Evolutionary conservation across 2,329 filamentous ascomycete species (phyloP), one percentile per base, ranked within the genome.

Genomic region (Plenodomus lindquistii): DNA sequence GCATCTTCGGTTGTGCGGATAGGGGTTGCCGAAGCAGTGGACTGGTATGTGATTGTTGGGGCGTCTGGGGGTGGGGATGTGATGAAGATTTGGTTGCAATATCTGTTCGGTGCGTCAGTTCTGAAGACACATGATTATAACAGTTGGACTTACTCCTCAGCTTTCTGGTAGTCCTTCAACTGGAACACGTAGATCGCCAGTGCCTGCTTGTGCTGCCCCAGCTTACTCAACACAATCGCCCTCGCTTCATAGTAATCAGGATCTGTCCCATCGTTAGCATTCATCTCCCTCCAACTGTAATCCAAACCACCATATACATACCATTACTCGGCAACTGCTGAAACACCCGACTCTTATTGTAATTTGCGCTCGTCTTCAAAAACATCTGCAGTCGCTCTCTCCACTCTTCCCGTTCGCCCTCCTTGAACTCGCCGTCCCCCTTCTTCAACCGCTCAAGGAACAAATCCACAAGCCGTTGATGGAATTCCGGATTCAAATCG

Each of bases 121-220:
- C 13, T 34, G 17, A 4, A 37, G 18, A 24, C 22, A 34, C 11
- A 5, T 11, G 29, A 35, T 20, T 39, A 29, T 13, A 9, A 37
- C 10, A 20, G n/a, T 17, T 16, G 19, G 2, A 42, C 62, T 44
- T 57, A 96, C 87, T 96, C 91, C 81, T 99, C 94, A 24, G 94
- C 94, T 73, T 96, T 97, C 11, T 77, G 78, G 54, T 89, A 93
- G 70, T 96, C 87, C 59, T 88, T 78, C 71, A 99, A 83, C 71
- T 93, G 94, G 75, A 97, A 99, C 21, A 97, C 93, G 69, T 96
- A 99, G 43, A 99, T 96, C 68, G 94, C 88, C n/a, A 99, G 77
- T 0, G 94, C 94, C 73, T 97, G 91, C 67, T 91, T 92, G 75
- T 99, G 92, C 62, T 93, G 88, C 6, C 90, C 91, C 89, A 97